Conservation (phyloP, 108 stramenopile species). For the Craspedostauros australis region DNA sequence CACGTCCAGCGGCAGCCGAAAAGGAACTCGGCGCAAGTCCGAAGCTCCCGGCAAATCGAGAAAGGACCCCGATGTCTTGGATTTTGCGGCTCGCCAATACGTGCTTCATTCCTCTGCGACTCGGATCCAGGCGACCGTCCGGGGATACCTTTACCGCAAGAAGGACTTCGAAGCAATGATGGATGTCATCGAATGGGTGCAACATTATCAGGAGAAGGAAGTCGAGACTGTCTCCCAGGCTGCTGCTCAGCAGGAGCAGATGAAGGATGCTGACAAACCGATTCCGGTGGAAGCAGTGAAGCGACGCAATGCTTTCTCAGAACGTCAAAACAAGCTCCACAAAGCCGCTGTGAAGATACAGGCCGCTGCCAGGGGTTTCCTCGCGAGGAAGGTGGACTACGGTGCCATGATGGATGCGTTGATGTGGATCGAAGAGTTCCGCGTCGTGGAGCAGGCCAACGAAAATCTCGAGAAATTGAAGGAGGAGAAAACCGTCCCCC, state of each 20-base stretch:
- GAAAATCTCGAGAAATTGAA: background rate
- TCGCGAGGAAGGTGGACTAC: slow-evolving; percentile 1
- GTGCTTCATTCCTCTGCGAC: background rate
- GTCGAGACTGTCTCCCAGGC: no score
- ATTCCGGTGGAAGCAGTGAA: no score
- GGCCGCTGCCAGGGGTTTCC: background rate
- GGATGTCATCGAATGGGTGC: background rate
- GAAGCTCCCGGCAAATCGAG: background rate
- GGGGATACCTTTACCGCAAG: slow-evolving; percentile 3
- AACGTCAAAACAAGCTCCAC: slow-evolving; percentile 3
- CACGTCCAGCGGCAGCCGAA: background rate
- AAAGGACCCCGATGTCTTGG: no score
- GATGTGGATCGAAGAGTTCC: slow-evolving; percentile 2
- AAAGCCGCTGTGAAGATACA: slow-evolving; percentile 1
- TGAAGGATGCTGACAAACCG: no score
- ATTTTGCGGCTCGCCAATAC: slow-evolving; percentile 4
- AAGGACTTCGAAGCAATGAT: slow-evolving; percentile 1
- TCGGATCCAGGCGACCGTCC: background rate
- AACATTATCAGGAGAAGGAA: no score
- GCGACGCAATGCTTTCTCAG: no score
- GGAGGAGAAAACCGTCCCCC: no score
- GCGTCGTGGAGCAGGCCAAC: no score
- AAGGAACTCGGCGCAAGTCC: background rate
- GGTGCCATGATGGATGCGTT: background rate
- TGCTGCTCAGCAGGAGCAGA: no score